Evolutionary conservation across 768 basidiomycete species (phyloP).

Genomic region (Leccinum imitatum): DNA sequence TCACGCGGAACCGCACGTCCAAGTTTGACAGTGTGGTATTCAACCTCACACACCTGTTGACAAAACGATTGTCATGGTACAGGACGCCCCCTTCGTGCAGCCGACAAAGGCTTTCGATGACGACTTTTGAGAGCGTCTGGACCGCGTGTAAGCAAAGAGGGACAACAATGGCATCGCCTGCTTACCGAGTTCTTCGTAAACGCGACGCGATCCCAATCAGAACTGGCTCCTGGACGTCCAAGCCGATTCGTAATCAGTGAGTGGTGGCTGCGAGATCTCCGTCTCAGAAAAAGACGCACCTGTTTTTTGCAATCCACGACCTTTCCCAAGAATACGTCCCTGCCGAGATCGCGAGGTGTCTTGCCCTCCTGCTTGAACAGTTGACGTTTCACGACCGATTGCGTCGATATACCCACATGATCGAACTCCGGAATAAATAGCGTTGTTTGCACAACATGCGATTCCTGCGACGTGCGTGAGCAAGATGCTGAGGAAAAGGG

Average conservation of each 20-base stretch:
- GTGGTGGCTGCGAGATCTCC: conserved; percentile 65
- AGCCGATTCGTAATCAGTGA: conserved; percentile 17
- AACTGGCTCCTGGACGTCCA: conserved; percentile 80
- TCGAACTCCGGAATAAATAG: conserved; percentile 95
- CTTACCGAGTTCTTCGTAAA: conserved; percentile 93
- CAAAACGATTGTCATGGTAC: conserved; percentile 93
- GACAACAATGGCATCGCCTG: background rate
- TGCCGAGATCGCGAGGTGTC: conserved; percentile 87
- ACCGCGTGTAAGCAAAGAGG: conserved; percentile 3
- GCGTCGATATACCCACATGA: conserved; percentile 91
- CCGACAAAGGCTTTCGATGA: conserved; percentile 86
- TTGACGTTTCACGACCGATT: no score
- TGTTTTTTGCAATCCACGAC: conserved; percentile 95
- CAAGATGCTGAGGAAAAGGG: no score
- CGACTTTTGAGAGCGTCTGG: conserved; percentile 45
- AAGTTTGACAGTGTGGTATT: conserved; percentile 42
- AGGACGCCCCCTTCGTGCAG: conserved; percentile 89
- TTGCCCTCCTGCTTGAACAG: no score
- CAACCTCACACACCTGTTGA: conserved; percentile 87
- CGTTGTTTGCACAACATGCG: conserved; percentile 93
- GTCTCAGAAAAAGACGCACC: conserved; percentile 50
- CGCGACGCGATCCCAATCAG: conserved; percentile 90
- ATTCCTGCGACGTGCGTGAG: conserved; percentile 50
- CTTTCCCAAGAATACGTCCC: conserved; percentile 79
- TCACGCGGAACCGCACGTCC: conserved; percentile 52